Percentiles rank a stretch among this genome's conserved stretches.
Evolutionary conservation across 1,284 basidiomycete genomes (phyloP).

Genomic region (Ustilago curta): DNA sequence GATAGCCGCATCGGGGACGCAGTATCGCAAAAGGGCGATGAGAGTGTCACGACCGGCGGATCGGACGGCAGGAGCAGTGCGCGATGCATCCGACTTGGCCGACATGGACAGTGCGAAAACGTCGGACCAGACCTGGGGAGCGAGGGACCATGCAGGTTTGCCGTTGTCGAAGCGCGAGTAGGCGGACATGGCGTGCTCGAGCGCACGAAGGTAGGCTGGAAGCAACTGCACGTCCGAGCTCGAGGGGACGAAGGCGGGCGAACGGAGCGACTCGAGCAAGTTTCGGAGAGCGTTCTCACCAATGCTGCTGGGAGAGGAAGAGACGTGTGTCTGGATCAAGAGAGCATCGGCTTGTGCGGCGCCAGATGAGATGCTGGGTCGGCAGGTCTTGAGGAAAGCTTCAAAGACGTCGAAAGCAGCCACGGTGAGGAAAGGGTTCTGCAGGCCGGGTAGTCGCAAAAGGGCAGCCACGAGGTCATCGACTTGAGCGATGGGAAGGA

Average conservation of each 20-base stretch:
- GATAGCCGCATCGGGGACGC: slow-evolving; percentile 61
- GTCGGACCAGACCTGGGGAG: slow-evolving; percentile 55
- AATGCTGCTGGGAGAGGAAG: slow-evolving; percentile 36
- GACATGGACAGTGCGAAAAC: slow-evolving; percentile 56
- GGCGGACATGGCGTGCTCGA: slow-evolving; percentile 64
- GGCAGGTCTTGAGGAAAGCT: slow-evolving; percentile 60
- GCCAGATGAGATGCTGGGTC: slow-evolving; percentile 41
- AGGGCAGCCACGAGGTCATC: slow-evolving; percentile 54
- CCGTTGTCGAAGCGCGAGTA: slow-evolving; percentile 58
- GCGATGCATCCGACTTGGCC: slow-evolving; percentile 61
- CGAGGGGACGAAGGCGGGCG: slow-evolving; percentile 51
- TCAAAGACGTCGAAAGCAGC: slow-evolving; percentile 67
- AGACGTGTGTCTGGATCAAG: slow-evolving; percentile 32
- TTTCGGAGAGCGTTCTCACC: slow-evolving; percentile 33
- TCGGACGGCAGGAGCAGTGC: slow-evolving; percentile 57
- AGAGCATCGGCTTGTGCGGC: slow-evolving; percentile 33
- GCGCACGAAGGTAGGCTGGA: slow-evolving; percentile 63
- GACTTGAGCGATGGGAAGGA: slow-evolving; percentile 50
- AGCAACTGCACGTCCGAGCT: slow-evolving; percentile 63
- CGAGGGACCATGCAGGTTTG: slow-evolving; percentile 50
- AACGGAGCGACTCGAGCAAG: slow-evolving; percentile 57
- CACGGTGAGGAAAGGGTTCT: slow-evolving; percentile 66
- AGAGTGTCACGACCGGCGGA: slow-evolving; percentile 57
- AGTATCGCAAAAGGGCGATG: slow-evolving; percentile 62
- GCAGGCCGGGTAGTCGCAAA: slow-evolving; percentile 59